These are phyloP conservation scores for Purpureocillium takamizusanense DNA, from an alignment of 2,329 filamentous ascomycete genomes.

Conservation along the genomic window DNA sequence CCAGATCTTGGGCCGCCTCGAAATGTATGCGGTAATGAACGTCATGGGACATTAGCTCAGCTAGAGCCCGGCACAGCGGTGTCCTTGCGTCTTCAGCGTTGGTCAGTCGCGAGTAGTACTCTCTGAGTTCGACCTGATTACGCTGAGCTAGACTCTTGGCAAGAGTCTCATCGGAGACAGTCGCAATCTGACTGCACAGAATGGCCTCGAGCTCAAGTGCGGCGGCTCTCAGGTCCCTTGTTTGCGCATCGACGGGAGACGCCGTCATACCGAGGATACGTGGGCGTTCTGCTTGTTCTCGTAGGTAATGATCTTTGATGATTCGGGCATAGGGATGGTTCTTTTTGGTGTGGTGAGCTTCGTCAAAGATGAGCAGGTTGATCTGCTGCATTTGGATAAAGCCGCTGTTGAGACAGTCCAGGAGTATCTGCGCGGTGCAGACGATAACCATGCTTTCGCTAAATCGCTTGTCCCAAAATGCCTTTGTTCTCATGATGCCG, in stretches of 20 bases:
- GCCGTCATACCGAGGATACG: conserved; percentile 95
- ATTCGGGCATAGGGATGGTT: conserved; percentile 85
- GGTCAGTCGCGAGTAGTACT: conserved; percentile 33
- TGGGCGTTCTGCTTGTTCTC: conserved; percentile 45
- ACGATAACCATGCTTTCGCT: conserved; percentile 72
- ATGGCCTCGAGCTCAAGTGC: conserved; percentile 66
- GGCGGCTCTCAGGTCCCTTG: conserved; percentile 56
- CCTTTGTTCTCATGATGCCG: conserved; percentile 27
- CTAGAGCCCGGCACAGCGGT: conserved; percentile 50
- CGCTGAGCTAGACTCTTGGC: conserved; percentile 11
- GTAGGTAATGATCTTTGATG: conserved; percentile 75
- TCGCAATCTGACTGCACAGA: conserved; percentile 76
- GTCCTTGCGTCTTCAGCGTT: conserved; percentile 47
- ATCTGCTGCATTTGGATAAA: conserved; percentile 76
- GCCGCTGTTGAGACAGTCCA: conserved; percentile 67
- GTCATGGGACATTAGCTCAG: conserved; percentile 30
- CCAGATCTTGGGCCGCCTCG: conserved; percentile 47
- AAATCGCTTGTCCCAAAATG: conserved; percentile 44
- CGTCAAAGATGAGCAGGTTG: conserved; percentile 88
- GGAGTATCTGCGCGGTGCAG: conserved; percentile 82
- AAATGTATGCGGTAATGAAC: conserved; percentile 47
- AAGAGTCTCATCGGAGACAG: conserved; percentile 39
- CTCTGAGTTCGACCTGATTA: conserved; percentile 41
- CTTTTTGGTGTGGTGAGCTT: conserved; percentile 93
- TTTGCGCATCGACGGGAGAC: conserved; percentile 80